A percentile compares a stretch with the other conserved stretches of the same genome.
These are phyloP conservation scores for Cynanchum wilfordii DNA, from an alignment of 257 asterid genomes.

Conservation along the genomic window DNA sequence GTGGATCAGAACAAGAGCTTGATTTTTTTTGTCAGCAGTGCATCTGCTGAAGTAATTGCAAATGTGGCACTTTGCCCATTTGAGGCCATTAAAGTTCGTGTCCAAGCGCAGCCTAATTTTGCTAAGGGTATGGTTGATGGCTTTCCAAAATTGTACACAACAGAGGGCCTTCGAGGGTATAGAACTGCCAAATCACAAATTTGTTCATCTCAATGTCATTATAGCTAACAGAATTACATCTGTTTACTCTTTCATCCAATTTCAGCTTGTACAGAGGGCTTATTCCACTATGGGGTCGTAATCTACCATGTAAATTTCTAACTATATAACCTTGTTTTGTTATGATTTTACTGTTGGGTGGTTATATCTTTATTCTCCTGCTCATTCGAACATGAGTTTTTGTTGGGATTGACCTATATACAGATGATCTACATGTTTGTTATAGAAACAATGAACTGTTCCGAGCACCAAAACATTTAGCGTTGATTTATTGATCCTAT, in stretches of 20 bases:
- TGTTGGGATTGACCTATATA: not conserved
- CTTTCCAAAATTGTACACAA: constrained; percentile 33
- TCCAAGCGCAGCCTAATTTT: constrained; percentile 40
- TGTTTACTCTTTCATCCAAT: constrained; percentile 2
- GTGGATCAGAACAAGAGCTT: constrained; percentile 39
- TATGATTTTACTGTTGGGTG: not conserved
- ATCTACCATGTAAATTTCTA: constrained; percentile 37
- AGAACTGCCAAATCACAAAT: constrained; percentile 4
- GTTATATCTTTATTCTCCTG: not conserved
- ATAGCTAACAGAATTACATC: not conserved
- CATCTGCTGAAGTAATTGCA: constrained; percentile 43
- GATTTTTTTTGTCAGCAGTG: constrained; percentile 33
- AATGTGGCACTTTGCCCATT: constrained; percentile 42
- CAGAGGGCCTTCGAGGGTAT: constrained; percentile 43
- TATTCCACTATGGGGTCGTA: constrained; percentile 44
- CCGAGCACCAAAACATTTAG: not conserved
- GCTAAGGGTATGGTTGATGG: constrained; percentile 44
- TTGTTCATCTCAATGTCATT: constrained; percentile 4
- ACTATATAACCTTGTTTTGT: constrained; percentile 4
- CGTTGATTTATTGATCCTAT: not conserved
- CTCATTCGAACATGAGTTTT: not conserved
- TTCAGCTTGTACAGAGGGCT: constrained; percentile 45
- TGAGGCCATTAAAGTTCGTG: constrained; percentile 46
- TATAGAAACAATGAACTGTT: not conserved
- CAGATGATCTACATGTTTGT: not conserved